Evolutionary conservation across 257 asterid species (phyloP).

Genomic region (Orobanche coerulescens): DNA sequence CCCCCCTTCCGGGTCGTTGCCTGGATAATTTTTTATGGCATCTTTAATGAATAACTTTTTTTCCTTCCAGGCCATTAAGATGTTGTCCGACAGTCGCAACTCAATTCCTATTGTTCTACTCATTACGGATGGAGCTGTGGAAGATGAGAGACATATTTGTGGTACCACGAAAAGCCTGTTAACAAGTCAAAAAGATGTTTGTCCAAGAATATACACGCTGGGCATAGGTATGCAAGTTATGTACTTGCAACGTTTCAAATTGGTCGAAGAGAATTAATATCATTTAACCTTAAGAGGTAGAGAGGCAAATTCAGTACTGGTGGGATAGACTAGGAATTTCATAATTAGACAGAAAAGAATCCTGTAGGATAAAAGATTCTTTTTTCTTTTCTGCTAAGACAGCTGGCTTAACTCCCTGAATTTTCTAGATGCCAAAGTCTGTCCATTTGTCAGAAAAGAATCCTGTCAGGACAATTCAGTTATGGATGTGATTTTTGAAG

Average conservation of each 20-base stretch:
- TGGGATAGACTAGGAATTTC: background rate
- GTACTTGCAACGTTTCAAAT: background rate
- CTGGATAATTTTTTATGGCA: background rate
- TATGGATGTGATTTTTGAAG: background rate
- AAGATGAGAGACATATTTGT: slow-evolving; percentile 78
- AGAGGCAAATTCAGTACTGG: background rate
- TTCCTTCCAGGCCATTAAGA: slow-evolving; percentile 58
- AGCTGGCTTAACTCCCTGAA: slow-evolving; percentile 9
- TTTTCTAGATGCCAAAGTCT: background rate
- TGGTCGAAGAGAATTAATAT: background rate
- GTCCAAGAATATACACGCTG: slow-evolving; percentile 73
- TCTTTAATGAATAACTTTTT: slow-evolving; percentile 12
- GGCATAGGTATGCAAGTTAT: slow-evolving; percentile 62
- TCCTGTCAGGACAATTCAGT: slow-evolving; percentile 4
- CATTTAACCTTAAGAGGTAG: background rate
- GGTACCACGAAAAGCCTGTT: slow-evolving; percentile 47
- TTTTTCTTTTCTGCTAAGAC: background rate
- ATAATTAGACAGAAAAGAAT: background rate
- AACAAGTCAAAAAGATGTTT: slow-evolving; percentile 32
- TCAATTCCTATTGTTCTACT: slow-evolving; percentile 65
- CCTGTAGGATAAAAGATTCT: background rate
- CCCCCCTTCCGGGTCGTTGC: too few species aligned
- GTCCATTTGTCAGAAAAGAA: background rate
- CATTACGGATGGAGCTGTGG: slow-evolving; percentile 87
- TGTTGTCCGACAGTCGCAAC: slow-evolving; percentile 49